phyloP scores from a whole-genome alignment of 2,329 filamentous ascomycete genomes.

The Madurella fahalii region DNA sequence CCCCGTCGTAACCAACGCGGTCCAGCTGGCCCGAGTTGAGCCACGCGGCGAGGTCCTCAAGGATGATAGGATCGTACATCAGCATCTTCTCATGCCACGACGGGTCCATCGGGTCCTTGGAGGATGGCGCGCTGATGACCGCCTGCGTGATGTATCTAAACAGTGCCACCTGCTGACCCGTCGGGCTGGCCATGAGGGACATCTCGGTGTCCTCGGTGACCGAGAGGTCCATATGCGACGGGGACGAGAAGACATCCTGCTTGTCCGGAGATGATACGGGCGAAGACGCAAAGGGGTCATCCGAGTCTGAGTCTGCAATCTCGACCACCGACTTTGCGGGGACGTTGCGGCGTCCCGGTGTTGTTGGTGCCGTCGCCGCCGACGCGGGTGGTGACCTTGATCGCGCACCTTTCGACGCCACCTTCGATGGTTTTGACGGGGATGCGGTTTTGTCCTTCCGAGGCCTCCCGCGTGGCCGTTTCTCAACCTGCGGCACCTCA shows the following conservation, averaged over 20 bases:
- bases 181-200: constrained; percentile 37
- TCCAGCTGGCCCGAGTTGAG: constrained; percentile 68
- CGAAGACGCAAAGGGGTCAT: constrained; percentile 35
- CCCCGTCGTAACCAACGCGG: constrained; percentile 59
- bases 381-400: not conserved
- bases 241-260: constrained; percentile 39
- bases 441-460: constrained; percentile 25
- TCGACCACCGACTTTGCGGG: constrained; percentile 35
- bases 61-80: constrained; percentile 83
- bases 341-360: constrained; percentile 26
- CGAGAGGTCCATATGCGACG: constrained; percentile 40
- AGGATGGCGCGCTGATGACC: constrained; percentile 47
- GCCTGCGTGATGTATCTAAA: constrained; percentile 54
- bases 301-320: constrained; percentile 50
- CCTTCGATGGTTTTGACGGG: constrained; percentile 4
- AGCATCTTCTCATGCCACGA: constrained; percentile 93
- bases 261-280: constrained; percentile 33
- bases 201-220: constrained; percentile 44
- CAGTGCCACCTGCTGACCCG: constrained; percentile 41
- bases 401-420: constrained; percentile 4
- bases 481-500: constrained; percentile 9
- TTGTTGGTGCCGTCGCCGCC: constrained; percentile 22
- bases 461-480: constrained; percentile 27
- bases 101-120: constrained; percentile 46
- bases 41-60: constrained; percentile 83